These are phyloP conservation scores for Lodderomyces margitis DNA, from an alignment of 1,139 yeast genomes.

Conservation along the genomic window DNA sequence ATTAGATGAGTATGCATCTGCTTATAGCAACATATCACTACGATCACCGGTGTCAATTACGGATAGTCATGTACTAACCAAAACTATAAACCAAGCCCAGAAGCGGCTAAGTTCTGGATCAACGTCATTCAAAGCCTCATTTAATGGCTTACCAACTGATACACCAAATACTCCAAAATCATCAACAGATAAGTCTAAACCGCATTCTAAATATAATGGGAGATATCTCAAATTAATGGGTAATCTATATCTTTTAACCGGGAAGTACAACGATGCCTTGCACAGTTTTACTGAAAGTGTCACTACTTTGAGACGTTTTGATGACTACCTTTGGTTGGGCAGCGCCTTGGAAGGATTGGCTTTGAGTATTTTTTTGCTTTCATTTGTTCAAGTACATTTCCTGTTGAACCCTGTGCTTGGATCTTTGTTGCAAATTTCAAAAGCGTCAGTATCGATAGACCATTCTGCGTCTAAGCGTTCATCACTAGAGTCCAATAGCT, in stretches of 20 bases:
- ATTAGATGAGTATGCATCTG: conserved; percentile 66
- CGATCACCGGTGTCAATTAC: conserved; percentile 70
- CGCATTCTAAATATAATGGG: conserved; percentile 49
- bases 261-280: conserved; percentile 71
- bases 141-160: conserved; percentile 16
- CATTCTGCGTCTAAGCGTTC: conserved; percentile 17
- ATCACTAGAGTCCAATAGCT: conserved; percentile 20
- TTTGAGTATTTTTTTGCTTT: conserved; percentile 59
- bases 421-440: conserved; percentile 23
- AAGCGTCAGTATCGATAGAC: conserved; percentile 15
- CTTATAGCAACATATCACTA: conserved; percentile 67
- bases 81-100: conserved; percentile 53
- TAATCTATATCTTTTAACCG: conserved; percentile 74
- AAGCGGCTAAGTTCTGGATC: conserved; percentile 41
- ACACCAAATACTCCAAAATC: conserved; percentile 7
- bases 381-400: conserved; percentile 57
- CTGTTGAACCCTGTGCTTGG: conserved; percentile 39
- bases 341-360: conserved; percentile 81
- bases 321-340: conserved; percentile 85
- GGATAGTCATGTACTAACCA: conserved; percentile 48
- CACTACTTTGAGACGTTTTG: conserved; percentile 53
- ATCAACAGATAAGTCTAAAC: conserved; percentile 21
- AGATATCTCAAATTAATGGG: conserved; percentile 76
- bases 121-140: conserved; percentile 35
- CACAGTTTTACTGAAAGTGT: conserved; percentile 73